Evolutionary conservation across 2,329 filamentous ascomycete genomes (phyloP), one percentile per base, ranked within the genome.

Genomic region (Magnaporthales sp.): DNA sequence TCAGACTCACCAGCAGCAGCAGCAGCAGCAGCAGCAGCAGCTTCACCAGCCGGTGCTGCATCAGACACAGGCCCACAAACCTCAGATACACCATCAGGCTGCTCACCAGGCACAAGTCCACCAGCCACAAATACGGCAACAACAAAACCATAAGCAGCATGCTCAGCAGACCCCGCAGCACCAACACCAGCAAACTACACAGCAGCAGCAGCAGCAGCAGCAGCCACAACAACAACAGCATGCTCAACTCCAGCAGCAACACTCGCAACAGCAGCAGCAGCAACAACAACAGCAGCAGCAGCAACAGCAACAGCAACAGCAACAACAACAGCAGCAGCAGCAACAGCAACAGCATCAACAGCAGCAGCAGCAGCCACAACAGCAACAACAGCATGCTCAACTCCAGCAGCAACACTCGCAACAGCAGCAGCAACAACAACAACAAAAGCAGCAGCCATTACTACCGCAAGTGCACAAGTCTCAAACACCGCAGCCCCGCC

Each of bases 161-260:
- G 32, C 67, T 65, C 19, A 30, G 27, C 72, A 75, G 15, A 71
- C 71, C 3, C 73, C 71, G 1, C 70, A 72, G 22, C 62, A 63
- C 0, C 72, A 68, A 4, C 62, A 68, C 8, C n/a, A 30, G 22
- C 64, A 65, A 9, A 22, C 51, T 30, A 13, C 10, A 10, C 24
- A 71, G 9, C 71, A 75, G 13, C 73, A 72, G 32, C 74, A 73
- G 30, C 75, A 75, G 32, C 70, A 75, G 13, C 72, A 73, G 31
- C 74, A 74, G n/a, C 73, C 74, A 3, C 76, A 73, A 13, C 74
- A 76, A 29, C 73, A 75, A 13, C 77, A 77, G 51, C 75, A 75
- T 19, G 64, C 63, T 22, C 77, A 76, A 27, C 75, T 76, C 69
- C 72, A 73, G 67, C 75, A 74, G 62, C 69, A 73, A 54, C 76